phyloP scores from a whole-genome alignment of 1,139 yeast genomes.

The Hanseniaspora sp. region DNA sequence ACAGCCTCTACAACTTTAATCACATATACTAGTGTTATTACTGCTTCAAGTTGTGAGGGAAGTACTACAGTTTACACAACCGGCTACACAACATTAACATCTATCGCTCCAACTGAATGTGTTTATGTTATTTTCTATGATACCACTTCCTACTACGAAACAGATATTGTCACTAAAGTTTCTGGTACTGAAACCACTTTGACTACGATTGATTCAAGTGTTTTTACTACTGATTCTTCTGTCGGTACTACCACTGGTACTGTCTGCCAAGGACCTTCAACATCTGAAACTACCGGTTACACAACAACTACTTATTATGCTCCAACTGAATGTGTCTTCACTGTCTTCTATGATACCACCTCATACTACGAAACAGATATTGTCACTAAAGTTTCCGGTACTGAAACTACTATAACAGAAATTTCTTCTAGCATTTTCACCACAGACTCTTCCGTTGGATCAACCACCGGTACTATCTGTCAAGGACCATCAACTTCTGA shows the following conservation, averaged over 20 bases:
- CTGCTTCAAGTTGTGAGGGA: background rate
- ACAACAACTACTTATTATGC: too few species aligned
- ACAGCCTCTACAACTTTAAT: too few species aligned
- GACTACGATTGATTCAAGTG: background rate
- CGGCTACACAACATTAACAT: too few species aligned
- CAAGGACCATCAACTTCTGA: background rate
- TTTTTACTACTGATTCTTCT: background rate
- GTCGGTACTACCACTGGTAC: conserved; percentile 1
- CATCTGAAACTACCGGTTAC: too few species aligned
- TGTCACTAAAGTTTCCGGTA: conserved; percentile 2
- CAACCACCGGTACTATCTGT: conserved; percentile 5
- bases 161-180: conserved; percentile 2
- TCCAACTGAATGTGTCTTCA: conserved; percentile 2
- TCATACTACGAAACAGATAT: background rate
- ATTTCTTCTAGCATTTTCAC: conserved; percentile 1
- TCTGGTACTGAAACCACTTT: background rate
- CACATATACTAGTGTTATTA: too few species aligned
- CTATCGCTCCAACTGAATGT: too few species aligned
- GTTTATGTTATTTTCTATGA: conserved; percentile 2
- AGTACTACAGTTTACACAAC: background rate
- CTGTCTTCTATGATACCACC: conserved; percentile 4
- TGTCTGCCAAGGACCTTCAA: background rate
- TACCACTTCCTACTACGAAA: conserved; percentile 3
- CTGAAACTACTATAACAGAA: background rate
- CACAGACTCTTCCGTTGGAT: background rate